Evolutionary conservation across 257 asterid species (phyloP).

Genomic region (Nicotiana tabacum): DNA sequence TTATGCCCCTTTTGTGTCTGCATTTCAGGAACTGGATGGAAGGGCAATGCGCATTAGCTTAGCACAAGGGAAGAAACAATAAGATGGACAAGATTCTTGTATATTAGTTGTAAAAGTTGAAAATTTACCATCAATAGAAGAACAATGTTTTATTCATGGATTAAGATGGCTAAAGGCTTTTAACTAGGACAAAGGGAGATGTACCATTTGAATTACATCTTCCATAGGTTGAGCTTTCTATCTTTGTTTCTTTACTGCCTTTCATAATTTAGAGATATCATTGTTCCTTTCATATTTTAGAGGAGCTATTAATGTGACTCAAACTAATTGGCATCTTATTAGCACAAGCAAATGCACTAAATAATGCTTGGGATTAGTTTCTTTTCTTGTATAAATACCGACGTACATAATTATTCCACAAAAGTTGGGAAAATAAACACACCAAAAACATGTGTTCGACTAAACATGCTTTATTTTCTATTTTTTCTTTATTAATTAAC

Average conservation of each 20-base stretch:
- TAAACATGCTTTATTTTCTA: no score
- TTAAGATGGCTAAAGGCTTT: background rate
- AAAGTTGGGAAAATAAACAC: no score
- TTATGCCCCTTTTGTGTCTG: background rate
- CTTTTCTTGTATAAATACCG: no score
- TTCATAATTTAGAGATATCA: background rate
- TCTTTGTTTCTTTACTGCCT: background rate
- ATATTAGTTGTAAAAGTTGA: constrained; percentile 10
- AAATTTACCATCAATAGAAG: background rate
- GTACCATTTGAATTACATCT: constrained; percentile 1
- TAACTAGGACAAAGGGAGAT: background rate
- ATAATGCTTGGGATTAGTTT: no score
- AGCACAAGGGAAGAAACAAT: constrained; percentile 69
- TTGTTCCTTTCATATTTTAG: background rate
- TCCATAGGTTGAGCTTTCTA: background rate
- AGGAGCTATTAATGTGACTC: background rate
- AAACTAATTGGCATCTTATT: background rate
- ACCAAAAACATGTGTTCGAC: no score
- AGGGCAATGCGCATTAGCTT: constrained; percentile 66
- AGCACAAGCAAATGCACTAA: background rate
- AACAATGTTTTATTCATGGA: background rate
- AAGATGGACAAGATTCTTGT: constrained; percentile 19
- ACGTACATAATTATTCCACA: no score
- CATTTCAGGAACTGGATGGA: constrained; percentile 73
- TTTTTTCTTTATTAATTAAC: no score